Base-by-base conservation (phyloP, 768 basidiomycete genomes). In the Mycena capillaripes region DNA sequence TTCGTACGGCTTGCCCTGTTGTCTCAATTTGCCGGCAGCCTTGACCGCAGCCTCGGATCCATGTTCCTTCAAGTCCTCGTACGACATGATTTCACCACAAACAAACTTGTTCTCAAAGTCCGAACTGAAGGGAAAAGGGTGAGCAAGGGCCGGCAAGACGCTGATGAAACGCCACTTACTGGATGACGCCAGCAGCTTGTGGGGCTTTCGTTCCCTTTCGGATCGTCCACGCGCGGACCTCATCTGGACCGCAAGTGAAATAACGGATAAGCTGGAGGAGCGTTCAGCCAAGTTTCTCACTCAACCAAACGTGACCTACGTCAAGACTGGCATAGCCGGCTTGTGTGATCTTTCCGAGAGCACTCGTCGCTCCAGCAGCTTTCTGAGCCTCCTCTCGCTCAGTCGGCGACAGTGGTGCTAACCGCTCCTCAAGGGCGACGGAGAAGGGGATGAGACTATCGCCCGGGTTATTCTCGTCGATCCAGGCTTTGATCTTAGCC, bases 71-170 rank as follows among this genome's bases (percentile, higher is more conserved):
- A 99, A 86, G 82, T 98, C 98, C 0, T 92, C 91, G 78, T 92
- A 98, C 1, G 91, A 79, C 96, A 98, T 97, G 80, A 99, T 97
- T 83, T 98, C 97, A 82, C 96, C 97, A 74, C 96, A 98, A 27
- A 98, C 94, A 76, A 98, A 98, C 84, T 98, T 97, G 83, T 97
- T 95, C 86, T 98, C 96, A 80, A 99, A 98, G 83, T 98, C 97
- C 61, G 95, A 93, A 87, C 94, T 95, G 71, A 23, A 56, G 10
- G 48, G 23, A 48, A 46, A 46, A 65, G 23, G 73, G 69, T 16
- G 32, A 6, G 27, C 27, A 52, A 23, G 36, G 57, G 42, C 12
- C 38, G 3, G 19, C 29, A 14, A 16, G 16, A 34, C n/a, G 65
- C n/a, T 44, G 17, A 7, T 29, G 14, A n/a, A 7, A 29, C 10